Evolutionary conservation across 768 basidiomycete genomes (phyloP).

Genomic region (Suillus hirtellus): DNA sequence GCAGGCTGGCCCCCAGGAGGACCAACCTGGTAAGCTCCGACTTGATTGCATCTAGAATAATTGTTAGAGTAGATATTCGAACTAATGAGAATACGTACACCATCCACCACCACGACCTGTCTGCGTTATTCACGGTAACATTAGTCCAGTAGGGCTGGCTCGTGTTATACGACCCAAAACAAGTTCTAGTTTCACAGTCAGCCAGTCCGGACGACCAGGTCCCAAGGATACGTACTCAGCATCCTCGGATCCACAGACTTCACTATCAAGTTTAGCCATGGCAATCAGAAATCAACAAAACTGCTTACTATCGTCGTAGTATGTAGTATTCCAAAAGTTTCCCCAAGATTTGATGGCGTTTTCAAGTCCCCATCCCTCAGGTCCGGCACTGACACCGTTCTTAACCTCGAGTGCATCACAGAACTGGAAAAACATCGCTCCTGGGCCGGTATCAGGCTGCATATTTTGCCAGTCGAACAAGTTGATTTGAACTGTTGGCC

Average conservation of each 20-base stretch:
- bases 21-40: conserved; percentile 50
- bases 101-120: conserved; percentile 73
- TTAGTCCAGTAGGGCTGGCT: conserved; percentile 49
- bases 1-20: conserved; percentile 38
- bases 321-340: conserved; percentile 53
- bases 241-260: conserved; percentile 53
- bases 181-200: conserved; percentile 42
- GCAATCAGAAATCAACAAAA: not conserved
- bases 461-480: conserved; percentile 67
- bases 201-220: not conserved
- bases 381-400: conserved; percentile 40
- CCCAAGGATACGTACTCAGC: conserved; percentile 43
- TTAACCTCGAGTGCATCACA: conserved; percentile 42
- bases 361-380: conserved; percentile 60
- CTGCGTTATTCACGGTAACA: conserved; percentile 51
- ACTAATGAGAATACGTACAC: conserved; percentile 40
- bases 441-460: conserved; percentile 49
- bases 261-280: conserved; percentile 4
- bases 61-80: not conserved
- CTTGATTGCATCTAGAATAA: conserved; percentile 59
- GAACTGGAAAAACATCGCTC: conserved; percentile 37
- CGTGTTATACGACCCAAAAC: conserved; percentile 43
- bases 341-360: conserved; percentile 66
- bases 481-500: conserved; percentile 47
- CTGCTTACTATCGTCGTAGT: conserved; percentile 44